Percentiles rank a stretch among this genome's conserved stretches.
These are phyloP conservation scores for Saksenaea oblongispora DNA, from an alignment of 371 early-diverging fungal species.

Conservation along the genomic window DNA sequence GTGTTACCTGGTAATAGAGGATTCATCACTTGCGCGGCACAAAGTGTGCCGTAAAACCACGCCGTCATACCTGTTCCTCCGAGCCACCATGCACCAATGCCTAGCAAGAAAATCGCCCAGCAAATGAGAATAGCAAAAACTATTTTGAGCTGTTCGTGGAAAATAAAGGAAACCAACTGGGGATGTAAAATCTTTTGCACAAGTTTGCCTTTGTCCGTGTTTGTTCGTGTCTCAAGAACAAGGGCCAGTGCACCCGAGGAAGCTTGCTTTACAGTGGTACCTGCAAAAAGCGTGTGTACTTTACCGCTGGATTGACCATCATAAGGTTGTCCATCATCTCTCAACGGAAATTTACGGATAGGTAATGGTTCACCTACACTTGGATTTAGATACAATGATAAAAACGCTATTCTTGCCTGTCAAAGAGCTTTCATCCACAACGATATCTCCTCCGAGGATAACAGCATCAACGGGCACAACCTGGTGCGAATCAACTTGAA, in stretches of 20 bases:
- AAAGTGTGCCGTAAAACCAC: conserved; percentile 67
- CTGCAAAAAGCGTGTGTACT: conserved; percentile 37
- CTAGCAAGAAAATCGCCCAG: conserved; percentile 63
- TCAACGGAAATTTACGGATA: conserved; percentile 49
- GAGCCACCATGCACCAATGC: conserved; percentile 59
- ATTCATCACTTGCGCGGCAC: conserved; percentile 68
- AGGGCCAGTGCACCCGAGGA: conserved; percentile 42
- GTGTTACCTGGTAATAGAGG: conserved; percentile 55
- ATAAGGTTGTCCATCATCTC: conserved; percentile 23
- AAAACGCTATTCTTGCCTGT: conserved; percentile 38
- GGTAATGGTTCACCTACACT: conserved; percentile 44
- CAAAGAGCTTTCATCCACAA: conserved; percentile 69
- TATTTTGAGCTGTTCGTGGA: conserved; percentile 71
- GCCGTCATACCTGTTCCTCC: conserved; percentile 50
- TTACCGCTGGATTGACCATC: conserved; percentile 19
- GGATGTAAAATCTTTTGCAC: conserved; percentile 82
- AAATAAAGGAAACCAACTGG: conserved; percentile 67
- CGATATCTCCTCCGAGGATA: conserved; percentile 61
- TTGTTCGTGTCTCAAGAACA: conserved; percentile 75
- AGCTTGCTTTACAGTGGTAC: conserved; percentile 39
- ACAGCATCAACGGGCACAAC: conserved; percentile 67
- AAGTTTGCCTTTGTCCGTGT: conserved; percentile 80
- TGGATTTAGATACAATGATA: neutral
- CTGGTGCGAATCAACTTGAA: conserved; percentile 40
- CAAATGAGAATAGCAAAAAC: conserved; percentile 60